A percentile compares a stretch with the other conserved stretches of the same genome.
phyloP scores from a whole-genome alignment of 23 red algal species.

The Cyanidioschyzon merolae region DNA sequence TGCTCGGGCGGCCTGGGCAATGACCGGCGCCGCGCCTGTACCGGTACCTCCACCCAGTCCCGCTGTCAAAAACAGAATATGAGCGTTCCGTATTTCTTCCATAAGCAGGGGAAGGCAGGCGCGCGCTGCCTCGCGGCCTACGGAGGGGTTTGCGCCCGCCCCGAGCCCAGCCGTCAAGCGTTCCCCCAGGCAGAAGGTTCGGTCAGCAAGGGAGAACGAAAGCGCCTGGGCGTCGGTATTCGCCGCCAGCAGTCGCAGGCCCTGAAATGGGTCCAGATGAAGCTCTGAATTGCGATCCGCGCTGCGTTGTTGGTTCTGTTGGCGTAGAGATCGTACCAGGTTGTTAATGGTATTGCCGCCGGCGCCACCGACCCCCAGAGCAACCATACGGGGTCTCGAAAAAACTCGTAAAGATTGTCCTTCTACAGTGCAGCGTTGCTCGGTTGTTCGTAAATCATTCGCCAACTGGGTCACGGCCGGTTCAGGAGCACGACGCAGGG shows the following conservation, averaged over 20 bases:
- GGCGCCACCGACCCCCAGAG: conserved; percentile 1
- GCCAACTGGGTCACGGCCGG: no score
- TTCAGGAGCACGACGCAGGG: no score
- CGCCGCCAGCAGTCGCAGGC: conserved; percentile 2
- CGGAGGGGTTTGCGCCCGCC: neutral
- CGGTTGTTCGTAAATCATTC: no score
- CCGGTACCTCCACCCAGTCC: conserved; percentile 31
- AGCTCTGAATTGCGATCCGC: neutral
- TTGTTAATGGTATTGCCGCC: conserved; percentile 12
- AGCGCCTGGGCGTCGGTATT: conserved; percentile 14
- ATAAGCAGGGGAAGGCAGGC: neutral
- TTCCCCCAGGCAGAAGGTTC: neutral
- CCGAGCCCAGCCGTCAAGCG: conserved; percentile 1
- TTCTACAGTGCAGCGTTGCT: no score
- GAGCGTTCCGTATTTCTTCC: neutral
- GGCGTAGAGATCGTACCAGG: neutral
- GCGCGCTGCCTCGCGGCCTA: conserved; percentile 1
- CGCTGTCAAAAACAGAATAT: conserved; percentile 22
- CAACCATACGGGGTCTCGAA: neutral
- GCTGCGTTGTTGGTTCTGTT: neutral
- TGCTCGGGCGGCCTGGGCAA: conserved; percentile 19
- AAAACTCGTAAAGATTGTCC: neutral
- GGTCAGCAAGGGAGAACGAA: neutral
- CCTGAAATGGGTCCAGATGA: neutral
- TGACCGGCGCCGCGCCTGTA: conserved; percentile 25